phyloP scores from a whole-genome alignment of 2,329 filamentous ascomycete genomes.

The Didymellaceae sp. region DNA sequence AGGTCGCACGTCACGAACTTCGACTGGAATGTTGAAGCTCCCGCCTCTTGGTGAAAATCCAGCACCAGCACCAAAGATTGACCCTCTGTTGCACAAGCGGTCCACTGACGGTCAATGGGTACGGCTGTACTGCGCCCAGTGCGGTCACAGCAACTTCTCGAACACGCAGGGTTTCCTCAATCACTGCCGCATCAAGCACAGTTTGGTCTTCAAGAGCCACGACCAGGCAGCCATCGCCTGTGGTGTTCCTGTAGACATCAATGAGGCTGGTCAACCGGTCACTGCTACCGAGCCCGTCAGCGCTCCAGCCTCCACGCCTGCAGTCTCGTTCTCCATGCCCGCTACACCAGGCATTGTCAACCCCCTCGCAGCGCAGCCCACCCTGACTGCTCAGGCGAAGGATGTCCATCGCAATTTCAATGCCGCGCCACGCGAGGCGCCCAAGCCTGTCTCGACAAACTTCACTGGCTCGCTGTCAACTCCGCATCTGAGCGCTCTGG shows the following conservation, averaged over 20 bases:
- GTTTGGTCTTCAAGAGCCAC: conserved; percentile 91
- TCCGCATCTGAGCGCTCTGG: conserved; percentile 51
- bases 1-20: conserved; percentile 64
- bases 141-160: conserved; percentile 87
- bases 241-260: conserved; percentile 79
- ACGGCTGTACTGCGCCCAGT: conserved; percentile 87
- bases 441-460: conserved; percentile 22
- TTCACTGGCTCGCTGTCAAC: conserved; percentile 50
- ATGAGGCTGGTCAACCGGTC: conserved; percentile 56
- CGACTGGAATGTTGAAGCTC: conserved; percentile 58
- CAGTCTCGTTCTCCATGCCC: conserved; percentile 37
- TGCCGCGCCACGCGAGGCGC: conserved; percentile 24
- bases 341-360: conserved; percentile 45
- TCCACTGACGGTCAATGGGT: conserved; percentile 82
- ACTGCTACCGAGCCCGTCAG: conserved; percentile 41
- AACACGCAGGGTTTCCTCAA: conserved; percentile 99
- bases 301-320: conserved; percentile 35
- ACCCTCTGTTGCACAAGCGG: conserved; percentile 83
- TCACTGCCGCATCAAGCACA: conserved; percentile 95
- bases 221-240: conserved; percentile 90
- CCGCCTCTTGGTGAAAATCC: conserved; percentile 51
- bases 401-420: conserved; percentile 42
- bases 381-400: conserved; percentile 36
- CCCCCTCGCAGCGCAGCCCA: conserved; percentile 39
- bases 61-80: conserved; percentile 67